phyloP scores from a whole-genome alignment of 352 stramenopile genomes.

The Phytopythium montanum region DNA sequence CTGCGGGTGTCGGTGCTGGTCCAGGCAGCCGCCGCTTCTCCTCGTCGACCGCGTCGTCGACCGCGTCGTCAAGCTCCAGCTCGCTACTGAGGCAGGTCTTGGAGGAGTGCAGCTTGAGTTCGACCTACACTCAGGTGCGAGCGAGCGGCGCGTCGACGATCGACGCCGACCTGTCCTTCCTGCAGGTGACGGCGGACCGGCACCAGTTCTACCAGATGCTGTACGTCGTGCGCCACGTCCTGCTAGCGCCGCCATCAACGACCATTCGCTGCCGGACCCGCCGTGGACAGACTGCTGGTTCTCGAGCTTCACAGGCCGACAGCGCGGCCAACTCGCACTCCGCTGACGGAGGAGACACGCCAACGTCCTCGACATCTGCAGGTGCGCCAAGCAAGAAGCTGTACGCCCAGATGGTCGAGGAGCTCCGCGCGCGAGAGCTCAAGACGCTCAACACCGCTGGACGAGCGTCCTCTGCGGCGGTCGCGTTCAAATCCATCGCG shows the following conservation, averaged over 20 bases:
- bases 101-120: conserved; percentile 69
- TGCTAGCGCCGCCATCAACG: conserved; percentile 61
- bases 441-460: conserved; percentile 34
- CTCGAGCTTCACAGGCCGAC: conserved; percentile 11
- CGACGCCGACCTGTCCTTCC: conserved; percentile 61
- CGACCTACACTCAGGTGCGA: conserved; percentile 49
- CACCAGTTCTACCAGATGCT: conserved; percentile 84
- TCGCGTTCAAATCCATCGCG: conserved; percentile 66
- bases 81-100: conserved; percentile 68
- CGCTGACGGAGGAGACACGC: conserved; percentile 25
- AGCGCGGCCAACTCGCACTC: conserved; percentile 3
- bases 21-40: not conserved
- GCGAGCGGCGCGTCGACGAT: conserved; percentile 40
- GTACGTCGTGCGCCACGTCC: conserved; percentile 68
- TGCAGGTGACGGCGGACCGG: conserved; percentile 68
- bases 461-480: conserved; percentile 14
- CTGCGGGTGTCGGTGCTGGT: not conserved
- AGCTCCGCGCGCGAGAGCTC: conserved; percentile 56
- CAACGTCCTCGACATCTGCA: conserved; percentile 15
- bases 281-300: conserved; percentile 12
- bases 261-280: conserved; percentile 29
- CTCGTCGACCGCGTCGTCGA: not conserved
- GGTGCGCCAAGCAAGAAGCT: conserved; percentile 48
- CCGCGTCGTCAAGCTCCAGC: conserved; percentile 16
- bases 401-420: conserved; percentile 57